Conservation (phyloP, 768 basidiomycete species). For the Hypholoma fasciculare region DNA sequence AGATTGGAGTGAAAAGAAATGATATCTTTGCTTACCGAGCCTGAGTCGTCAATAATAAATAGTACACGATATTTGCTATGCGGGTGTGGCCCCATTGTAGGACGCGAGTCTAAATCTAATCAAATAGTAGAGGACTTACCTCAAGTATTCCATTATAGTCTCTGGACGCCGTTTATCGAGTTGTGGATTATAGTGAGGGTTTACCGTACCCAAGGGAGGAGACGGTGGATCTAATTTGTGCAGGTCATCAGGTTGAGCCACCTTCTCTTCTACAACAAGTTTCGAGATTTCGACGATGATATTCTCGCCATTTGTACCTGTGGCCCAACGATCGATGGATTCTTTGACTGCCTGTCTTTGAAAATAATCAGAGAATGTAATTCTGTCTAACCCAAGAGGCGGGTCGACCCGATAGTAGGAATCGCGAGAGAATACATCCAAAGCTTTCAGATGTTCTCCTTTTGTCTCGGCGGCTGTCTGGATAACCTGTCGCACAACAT, state of each 20-base stretch:
- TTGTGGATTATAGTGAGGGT: conserved; percentile 23
- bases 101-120: too few species aligned
- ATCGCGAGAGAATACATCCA: not conserved
- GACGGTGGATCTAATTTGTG: conserved; percentile 18
- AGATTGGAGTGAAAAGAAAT: not conserved
- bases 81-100: not conserved
- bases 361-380: conserved; percentile 20
- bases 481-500: not conserved
- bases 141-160: conserved; percentile 22
- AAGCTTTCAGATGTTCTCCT: not conserved
- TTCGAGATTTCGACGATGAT: not conserved
- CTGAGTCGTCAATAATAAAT: not conserved
- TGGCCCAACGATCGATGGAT: not conserved
- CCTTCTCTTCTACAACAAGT: conserved; percentile 9
- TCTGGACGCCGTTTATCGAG: conserved; percentile 26
- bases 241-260: conserved; percentile 6
- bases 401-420: conserved; percentile 17
- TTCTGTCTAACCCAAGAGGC: conserved; percentile 12
- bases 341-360: conserved; percentile 12
- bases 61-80: not conserved
- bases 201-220: conserved; percentile 17
- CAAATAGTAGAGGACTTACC: conserved; percentile 8
- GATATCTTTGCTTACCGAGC: not conserved
- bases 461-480: not conserved
- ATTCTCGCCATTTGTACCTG: not conserved